A percentile compares a stretch with the other conserved stretches of the same genome.
These are phyloP conservation scores for Aspergillus bombycis DNA, from an alignment of 2,329 filamentous ascomycete species.

Conservation along the genomic window DNA sequence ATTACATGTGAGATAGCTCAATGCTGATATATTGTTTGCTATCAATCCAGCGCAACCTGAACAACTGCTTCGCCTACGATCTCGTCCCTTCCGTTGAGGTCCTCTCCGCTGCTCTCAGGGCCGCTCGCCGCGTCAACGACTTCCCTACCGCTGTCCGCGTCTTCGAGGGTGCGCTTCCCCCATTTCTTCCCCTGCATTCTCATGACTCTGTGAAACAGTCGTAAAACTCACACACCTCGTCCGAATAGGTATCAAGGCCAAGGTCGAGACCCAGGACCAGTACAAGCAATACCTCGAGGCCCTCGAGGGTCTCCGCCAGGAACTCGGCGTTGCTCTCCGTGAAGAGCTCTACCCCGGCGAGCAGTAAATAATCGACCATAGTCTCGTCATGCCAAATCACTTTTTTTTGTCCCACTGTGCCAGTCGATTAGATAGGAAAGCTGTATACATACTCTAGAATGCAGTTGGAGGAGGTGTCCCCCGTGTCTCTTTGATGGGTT, in stretches of 20 bases:
- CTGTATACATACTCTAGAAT: constrained; percentile 45
- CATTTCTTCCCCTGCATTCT: neutral
- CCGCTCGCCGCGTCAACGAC: constrained; percentile 95
- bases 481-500: constrained; percentile 26
- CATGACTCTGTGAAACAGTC: constrained; percentile 7
- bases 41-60: constrained; percentile 76
- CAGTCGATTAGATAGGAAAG: constrained; percentile 37
- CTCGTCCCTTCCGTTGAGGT: constrained; percentile 93
- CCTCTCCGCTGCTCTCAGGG: constrained; percentile 86
- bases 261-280: constrained; percentile 97
- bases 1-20: neutral
- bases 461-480: constrained; percentile 31
- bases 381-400: constrained; percentile 14
- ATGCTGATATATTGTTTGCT: neutral
- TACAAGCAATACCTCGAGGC: constrained; percentile 95
- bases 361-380: constrained; percentile 35
- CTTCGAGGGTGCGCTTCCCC: constrained; percentile 79
- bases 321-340: constrained; percentile 88
- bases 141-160: constrained; percentile 97
- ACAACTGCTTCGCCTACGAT: constrained; percentile 99
- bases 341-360: constrained; percentile 83
- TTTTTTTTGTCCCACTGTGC: constrained; percentile 10
- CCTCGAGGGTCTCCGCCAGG: constrained; percentile 89
- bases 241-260: constrained; percentile 88
- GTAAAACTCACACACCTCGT: constrained; percentile 10